Evolutionary conservation across 108 stramenopile genomes (phyloP).

Genomic region (Nitzschia inconspicua): DNA sequence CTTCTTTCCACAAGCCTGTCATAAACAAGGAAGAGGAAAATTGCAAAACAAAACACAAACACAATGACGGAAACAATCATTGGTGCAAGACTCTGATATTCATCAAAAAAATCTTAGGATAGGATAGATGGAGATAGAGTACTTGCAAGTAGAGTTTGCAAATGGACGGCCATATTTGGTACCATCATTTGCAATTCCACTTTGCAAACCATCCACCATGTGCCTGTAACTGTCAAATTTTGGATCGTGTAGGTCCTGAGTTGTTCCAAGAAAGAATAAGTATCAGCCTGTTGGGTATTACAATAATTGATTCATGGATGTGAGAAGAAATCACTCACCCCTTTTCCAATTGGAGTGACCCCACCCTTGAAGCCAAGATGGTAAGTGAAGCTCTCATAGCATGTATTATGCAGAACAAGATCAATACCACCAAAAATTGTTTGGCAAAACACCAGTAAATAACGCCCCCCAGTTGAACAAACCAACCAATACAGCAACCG

Average conservation of each 20-base stretch:
- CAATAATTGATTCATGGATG: neutral
- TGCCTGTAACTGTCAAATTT: neutral
- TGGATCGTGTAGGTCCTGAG: constrained; percentile 1
- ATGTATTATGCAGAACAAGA: too few species aligned
- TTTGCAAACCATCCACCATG: too few species aligned
- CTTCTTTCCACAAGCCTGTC: constrained; percentile 20
- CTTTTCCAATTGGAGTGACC: neutral
- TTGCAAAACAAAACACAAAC: constrained; percentile 36
- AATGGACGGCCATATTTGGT: neutral
- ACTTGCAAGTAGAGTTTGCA: constrained; percentile 20
- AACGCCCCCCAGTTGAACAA: constrained; percentile 6
- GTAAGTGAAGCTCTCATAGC: too few species aligned
- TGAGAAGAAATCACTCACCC: too few species aligned
- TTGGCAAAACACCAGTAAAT: constrained; percentile 1
- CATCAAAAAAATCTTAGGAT: constrained; percentile 40
- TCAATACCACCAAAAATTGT: neutral
- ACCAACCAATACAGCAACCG: too few species aligned
- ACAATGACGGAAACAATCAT: constrained; percentile 27
- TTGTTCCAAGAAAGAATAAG: neutral
- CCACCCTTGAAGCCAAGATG: constrained; percentile 6
- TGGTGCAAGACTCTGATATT: constrained; percentile 39
- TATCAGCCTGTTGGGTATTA: too few species aligned
- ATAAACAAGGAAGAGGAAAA: constrained; percentile 27
- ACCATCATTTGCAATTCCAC: neutral
- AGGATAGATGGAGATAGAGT: constrained; percentile 52